These are phyloP conservation scores for Starmerella potacharoeniae DNA, from an alignment of 805 yeast genomes.

Conservation along the genomic window DNA sequence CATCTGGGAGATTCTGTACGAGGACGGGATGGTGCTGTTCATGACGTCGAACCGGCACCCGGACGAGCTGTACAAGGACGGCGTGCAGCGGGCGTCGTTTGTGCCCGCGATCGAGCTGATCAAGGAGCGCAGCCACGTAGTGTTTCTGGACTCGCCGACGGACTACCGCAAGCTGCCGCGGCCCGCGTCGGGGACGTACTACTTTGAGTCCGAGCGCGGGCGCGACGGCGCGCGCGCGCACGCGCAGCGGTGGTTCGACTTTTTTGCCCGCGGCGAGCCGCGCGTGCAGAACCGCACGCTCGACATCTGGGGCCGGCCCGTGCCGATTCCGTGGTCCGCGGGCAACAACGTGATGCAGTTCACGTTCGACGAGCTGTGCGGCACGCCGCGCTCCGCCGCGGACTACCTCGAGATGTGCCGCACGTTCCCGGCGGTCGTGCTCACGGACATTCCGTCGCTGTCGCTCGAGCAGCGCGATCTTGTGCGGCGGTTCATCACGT, in stretches of 20 bases:
- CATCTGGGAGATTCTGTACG: slow-evolving; percentile 45
- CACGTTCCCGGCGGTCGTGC: slow-evolving; percentile 62
- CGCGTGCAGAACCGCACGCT: slow-evolving; percentile 31
- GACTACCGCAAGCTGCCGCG: slow-evolving; percentile 85
- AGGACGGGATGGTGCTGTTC: slow-evolving; percentile 76
- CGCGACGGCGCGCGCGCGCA: slow-evolving; percentile 44
- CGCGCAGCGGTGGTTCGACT: slow-evolving; percentile 66
- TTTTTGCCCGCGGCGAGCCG: slow-evolving; percentile 46
- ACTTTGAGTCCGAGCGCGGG: slow-evolving; percentile 45
- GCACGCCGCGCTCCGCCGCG: slow-evolving; percentile 80
- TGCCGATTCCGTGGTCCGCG: slow-evolving; percentile 62
- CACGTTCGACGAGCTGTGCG: slow-evolving; percentile 77
- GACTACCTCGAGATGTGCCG: slow-evolving; percentile 80
- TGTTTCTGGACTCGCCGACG: slow-evolving; percentile 76
- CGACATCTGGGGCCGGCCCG: slow-evolving; percentile 76
- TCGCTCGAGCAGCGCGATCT: slow-evolving; percentile 69
- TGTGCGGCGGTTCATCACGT: slow-evolving; percentile 85
- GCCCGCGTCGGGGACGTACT: slow-evolving; percentile 43
- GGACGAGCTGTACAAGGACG: slow-evolving; percentile 83
- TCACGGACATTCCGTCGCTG: slow-evolving; percentile 85
- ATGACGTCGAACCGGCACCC: slow-evolving; percentile 95
- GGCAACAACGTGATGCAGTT: slow-evolving; percentile 82
- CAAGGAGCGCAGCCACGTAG: slow-evolving; percentile 61
- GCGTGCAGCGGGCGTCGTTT: slow-evolving; percentile 84
- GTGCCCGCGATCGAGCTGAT: slow-evolving; percentile 82